phyloP scores from a whole-genome alignment of 2,329 filamentous ascomycete species.

The Sporothrix schenckii region DNA sequence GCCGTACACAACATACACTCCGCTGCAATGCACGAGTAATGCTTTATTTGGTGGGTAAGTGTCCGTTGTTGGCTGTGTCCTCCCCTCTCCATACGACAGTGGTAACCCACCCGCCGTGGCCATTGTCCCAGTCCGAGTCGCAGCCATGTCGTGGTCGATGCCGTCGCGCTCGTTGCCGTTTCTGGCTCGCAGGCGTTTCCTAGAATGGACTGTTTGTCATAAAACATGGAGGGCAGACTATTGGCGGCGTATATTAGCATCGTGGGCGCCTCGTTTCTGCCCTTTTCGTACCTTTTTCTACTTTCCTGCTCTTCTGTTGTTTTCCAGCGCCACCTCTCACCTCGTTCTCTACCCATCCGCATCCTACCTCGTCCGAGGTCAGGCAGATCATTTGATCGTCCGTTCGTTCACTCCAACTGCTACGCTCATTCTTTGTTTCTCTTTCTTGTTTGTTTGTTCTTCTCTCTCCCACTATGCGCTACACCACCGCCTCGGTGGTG shows the following conservation, averaged over 20 bases:
- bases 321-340: slow-evolving; percentile 16
- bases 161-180: slow-evolving; percentile 6
- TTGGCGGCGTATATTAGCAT: neutral
- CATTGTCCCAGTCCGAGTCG: too few relatives aligned
- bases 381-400: slow-evolving; percentile 1
- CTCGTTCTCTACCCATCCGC: slow-evolving; percentile 19
- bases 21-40: neutral
- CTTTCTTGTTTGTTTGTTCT: neutral
- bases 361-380: slow-evolving; percentile 15
- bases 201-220: too few relatives aligned
- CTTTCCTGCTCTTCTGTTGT: neutral
- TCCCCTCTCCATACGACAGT: too few relatives aligned
- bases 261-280: neutral
- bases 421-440: slow-evolving; percentile 23
- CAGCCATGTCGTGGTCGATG: neutral
- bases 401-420: neutral
- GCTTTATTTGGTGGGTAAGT: too few relatives aligned
- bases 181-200: too few relatives aligned
- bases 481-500: neutral
- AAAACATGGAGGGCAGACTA: too few relatives aligned
- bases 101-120: too few relatives aligned
- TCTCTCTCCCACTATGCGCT: neutral
- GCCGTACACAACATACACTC: neutral
- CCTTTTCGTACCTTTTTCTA: too few relatives aligned
- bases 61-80: too few relatives aligned